Evolutionary conservation across 2,329 filamentous ascomycete species (phyloP), one percentile per base, ranked within the genome.

Genomic region (Curvularia sp.): DNA sequence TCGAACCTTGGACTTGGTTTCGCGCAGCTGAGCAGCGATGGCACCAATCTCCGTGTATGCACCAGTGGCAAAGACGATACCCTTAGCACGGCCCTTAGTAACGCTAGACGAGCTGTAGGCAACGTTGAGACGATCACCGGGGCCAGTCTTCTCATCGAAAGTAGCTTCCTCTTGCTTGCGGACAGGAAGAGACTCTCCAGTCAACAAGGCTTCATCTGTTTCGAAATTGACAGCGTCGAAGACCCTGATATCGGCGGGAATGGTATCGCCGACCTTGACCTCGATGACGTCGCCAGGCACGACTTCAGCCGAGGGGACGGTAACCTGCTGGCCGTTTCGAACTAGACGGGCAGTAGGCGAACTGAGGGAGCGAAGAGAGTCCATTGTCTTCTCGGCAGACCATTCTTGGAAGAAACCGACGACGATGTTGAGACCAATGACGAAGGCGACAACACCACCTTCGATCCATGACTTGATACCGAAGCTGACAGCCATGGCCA

Each of bases 11-110:
- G 57, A 64, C 18, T 58, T 46, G 54, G 82, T 82, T 21, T 85
- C 83, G 41, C 87, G 85, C 21, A 93, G 81, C 51, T 89, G 79
- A 42, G 85, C 83, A 19, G 89, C 89, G 63, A 92, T 91, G 63
- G 85, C 86, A 57, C 89, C 89, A 52, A 92, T 89, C 70, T 91
- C 87, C 12, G 90, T 92, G 56, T 82, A 77, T 87, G 91, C 90
- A 42, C 86, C 89, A 5, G 86, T 89, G 12, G 85, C 82, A 50
- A 87, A 84, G 48, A 90, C 88, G 41, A 91, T 83, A 54, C 88
- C 89, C 7, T 82, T 86, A 25, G 85, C 89, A 49, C 89, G 86
- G 39, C 89, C 89, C 36, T 57, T 57, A 10, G 55, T 57, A 19
- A 57, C 55, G 28, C 36, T 57, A 15, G 55, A 57, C 4, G 55